phyloP scores from a whole-genome alignment of 225 moss, liverwort and hornwort species.

The Asterella californica region DNA sequence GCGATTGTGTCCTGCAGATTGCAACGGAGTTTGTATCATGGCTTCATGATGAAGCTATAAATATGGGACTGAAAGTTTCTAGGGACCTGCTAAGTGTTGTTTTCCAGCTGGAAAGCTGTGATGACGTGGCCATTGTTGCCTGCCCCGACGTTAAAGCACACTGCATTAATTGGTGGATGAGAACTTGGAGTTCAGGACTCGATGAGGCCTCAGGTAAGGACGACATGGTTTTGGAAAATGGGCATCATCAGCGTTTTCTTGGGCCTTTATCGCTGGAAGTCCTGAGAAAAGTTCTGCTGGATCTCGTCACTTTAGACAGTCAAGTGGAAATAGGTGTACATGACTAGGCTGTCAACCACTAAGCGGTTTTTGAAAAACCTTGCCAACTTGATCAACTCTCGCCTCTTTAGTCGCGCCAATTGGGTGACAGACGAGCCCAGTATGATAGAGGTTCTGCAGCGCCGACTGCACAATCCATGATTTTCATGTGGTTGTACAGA shows the following conservation, averaged over 20 bases:
- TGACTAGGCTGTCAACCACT: neutral
- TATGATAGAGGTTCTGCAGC: constrained; percentile 15
- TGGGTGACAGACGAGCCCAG: neutral
- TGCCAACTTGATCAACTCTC: neutral
- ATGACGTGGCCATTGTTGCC: constrained; percentile 77
- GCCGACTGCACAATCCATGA: constrained; percentile 1
- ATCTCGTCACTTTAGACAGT: constrained; percentile 39
- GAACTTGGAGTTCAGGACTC: constrained; percentile 41
- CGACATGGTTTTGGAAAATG: constrained; percentile 27
- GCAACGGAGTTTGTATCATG: constrained; percentile 74
- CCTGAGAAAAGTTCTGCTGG: constrained; percentile 32
- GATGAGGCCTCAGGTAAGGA: constrained; percentile 43
- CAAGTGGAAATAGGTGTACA: constrained; percentile 23
- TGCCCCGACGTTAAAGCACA: constrained; percentile 68
- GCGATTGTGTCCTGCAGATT: constrained; percentile 50
- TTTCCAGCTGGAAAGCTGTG: constrained; percentile 69
- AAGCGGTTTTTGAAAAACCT: neutral
- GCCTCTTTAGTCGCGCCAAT: too few species aligned
- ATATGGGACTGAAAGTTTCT: constrained; percentile 69
- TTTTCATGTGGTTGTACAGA: constrained; percentile 15
- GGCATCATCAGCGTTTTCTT: constrained; percentile 39
- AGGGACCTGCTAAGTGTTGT: constrained; percentile 75
- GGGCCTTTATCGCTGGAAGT: constrained; percentile 38
- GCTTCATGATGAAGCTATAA: constrained; percentile 69
- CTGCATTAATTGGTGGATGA: constrained; percentile 76